Conservation (phyloP, 2,329 filamentous ascomycete genomes). For the Samsoniella hepiali region DNA sequence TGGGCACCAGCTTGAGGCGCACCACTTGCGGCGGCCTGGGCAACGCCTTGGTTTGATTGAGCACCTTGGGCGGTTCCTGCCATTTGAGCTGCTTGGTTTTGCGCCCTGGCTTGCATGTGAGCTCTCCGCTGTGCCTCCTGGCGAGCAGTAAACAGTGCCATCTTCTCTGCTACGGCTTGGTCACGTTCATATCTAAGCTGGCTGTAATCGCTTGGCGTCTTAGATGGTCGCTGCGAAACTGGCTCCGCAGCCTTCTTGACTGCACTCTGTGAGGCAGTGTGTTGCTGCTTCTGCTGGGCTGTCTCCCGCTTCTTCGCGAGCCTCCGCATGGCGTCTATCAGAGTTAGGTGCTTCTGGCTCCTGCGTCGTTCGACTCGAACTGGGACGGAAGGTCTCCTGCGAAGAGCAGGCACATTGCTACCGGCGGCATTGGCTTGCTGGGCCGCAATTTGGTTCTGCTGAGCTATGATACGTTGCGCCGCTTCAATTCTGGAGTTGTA, state of each 20-base stretch:
- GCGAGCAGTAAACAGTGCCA: constrained; percentile 54
- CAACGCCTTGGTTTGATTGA: background rate
- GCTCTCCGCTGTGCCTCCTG: constrained; percentile 57
- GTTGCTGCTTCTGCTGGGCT: constrained; percentile 79
- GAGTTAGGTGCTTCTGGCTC: constrained; percentile 79
- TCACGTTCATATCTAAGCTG: constrained; percentile 85
- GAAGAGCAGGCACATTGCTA: constrained; percentile 38
- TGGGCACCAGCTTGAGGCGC: constrained; percentile 30
- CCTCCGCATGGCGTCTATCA: constrained; percentile 95
- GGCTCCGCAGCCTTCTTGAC: constrained; percentile 77
- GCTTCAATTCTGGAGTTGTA: constrained; percentile 60
- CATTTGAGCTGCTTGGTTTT: constrained; percentile 44
- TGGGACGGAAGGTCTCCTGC: constrained; percentile 71
- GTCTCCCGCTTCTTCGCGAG: constrained; percentile 91
- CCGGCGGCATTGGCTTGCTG: constrained; percentile 48
- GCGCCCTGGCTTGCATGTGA: constrained; percentile 46
- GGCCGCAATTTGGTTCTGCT: constrained; percentile 49
- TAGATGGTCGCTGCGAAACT: constrained; percentile 50
- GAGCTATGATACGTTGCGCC: constrained; percentile 53
- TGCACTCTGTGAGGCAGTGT: constrained; percentile 72
- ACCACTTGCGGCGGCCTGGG: constrained; percentile 28
- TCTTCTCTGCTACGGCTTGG: constrained; percentile 59
- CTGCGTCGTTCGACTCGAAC: constrained; percentile 82
- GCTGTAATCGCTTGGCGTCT: constrained; percentile 89
- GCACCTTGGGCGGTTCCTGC: constrained; percentile 21